A percentile compares a stretch with the other conserved stretches of the same genome.
Conservation (phyloP, 164 flowering plant genomes). For the Euptelea pleiosperma region DNA sequence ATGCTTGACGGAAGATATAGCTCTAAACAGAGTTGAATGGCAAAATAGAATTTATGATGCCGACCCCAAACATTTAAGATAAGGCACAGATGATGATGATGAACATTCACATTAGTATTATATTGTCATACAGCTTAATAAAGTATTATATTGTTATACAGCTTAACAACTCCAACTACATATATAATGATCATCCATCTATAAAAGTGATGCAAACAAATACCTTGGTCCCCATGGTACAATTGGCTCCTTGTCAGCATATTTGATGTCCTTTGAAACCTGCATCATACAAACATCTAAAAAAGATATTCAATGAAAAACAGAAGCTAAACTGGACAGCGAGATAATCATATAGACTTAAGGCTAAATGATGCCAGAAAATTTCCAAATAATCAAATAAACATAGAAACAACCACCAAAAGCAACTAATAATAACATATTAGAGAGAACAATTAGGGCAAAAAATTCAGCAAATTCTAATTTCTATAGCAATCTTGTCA, state of each 20-base stretch:
- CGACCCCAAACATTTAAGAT: too few relatives aligned
- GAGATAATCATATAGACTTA: neutral
- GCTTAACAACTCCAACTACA: neutral
- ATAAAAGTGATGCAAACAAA: conserved; percentile 8
- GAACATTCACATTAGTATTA: too few relatives aligned
- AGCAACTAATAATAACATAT: neutral
- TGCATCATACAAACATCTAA: conserved; percentile 22
- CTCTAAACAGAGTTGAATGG: too few relatives aligned
- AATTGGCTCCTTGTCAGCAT: conserved; percentile 94
- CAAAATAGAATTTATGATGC: too few relatives aligned
- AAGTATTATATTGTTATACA: too few relatives aligned
- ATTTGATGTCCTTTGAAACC: conserved; percentile 97
- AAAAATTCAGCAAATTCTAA: too few relatives aligned
- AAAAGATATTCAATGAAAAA: conserved; percentile 1
- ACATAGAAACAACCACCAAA: neutral
- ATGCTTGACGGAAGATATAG: too few relatives aligned
- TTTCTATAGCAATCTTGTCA: too few relatives aligned
- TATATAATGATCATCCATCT: neutral
- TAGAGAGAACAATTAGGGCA: too few relatives aligned
- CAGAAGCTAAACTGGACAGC: neutral
- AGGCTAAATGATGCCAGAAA: neutral
- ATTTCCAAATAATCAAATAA: neutral
- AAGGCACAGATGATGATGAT: too few relatives aligned
- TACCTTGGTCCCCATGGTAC: conserved; percentile 99
- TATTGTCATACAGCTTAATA: too few relatives aligned